Evolutionary conservation across 495 filamentous ascomycete genomes (phyloP), one percentile per base, ranked within the genome.

Genomic region (Amniculicola lignicola): DNA sequence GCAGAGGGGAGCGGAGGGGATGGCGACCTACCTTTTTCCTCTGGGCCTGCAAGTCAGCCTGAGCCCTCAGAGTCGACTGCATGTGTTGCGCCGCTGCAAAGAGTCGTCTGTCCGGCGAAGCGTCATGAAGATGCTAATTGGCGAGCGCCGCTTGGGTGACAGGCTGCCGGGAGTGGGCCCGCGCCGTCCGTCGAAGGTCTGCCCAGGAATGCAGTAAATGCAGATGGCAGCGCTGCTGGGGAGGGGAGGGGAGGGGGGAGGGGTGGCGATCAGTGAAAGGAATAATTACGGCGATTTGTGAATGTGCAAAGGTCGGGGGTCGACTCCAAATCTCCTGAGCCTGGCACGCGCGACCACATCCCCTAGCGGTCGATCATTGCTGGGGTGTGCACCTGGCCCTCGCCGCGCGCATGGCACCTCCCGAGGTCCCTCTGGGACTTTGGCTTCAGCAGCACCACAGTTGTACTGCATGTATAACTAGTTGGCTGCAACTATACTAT

Each of bases 1-100:
- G 58, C 37, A 51, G 46, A 39, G 37, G 37, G 3, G 15, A 21
- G 2, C 47, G 18, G 25, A 43, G 3, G 21, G 4, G 31, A 35
- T 36, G 18, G 31, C 24, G 11, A 51, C 39, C 40, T 48, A 95
- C 90, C 87, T 95, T 96, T 71, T 86, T 86, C 79, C 92, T 90
- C 73, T 93, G 87, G 80, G 85, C 87, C 78, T 89, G 87, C 73
- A 87, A 79, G 79, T 93, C 91, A 74, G 87, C 85, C 79, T 87
- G 90, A 43, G 56, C 56, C 51, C 47, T 55, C 19, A 45, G 21
- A 56, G 29, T 60, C 51, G 61, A 59, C 56, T 64, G 61, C 61
- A 64, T 64, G 56, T 51, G 45, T 64, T 45, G 61, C 56, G 61
- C 50, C 27, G 60, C 49, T 50, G 21, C 49, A 33, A 29, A 25